Evolutionary conservation across 1,284 basidiomycete genomes (phyloP).

Genomic region (Pseudozyma pruni): DNA sequence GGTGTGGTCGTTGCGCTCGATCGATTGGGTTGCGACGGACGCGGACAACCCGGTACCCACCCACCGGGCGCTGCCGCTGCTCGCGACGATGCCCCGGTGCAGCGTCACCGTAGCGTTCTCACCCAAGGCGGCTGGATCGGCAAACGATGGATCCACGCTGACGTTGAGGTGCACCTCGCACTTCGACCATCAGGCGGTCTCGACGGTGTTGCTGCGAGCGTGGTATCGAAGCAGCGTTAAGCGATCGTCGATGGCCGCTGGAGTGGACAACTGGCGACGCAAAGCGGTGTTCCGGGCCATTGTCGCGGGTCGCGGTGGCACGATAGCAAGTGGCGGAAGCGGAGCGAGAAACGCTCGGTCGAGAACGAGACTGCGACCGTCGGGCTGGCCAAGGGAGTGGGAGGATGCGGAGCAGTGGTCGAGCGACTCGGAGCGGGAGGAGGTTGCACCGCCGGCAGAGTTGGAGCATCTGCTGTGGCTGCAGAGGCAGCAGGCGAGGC

Average conservation of each 20-base stretch:
- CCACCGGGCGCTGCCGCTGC: constrained; percentile 30
- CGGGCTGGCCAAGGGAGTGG: constrained; percentile 43
- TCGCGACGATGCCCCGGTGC: constrained; percentile 22
- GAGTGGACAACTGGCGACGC: constrained; percentile 44
- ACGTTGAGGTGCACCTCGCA: constrained; percentile 44
- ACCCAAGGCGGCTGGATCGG: background rate
- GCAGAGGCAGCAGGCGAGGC: constrained; percentile 12
- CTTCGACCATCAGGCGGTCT: constrained; percentile 48
- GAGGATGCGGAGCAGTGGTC: constrained; percentile 60
- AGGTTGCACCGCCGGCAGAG: constrained; percentile 15
- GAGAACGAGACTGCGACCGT: constrained; percentile 41
- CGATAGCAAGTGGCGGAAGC: constrained; percentile 19
- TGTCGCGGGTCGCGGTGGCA: constrained; percentile 56
- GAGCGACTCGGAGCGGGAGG: constrained; percentile 48
- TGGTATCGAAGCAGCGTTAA: constrained; percentile 15
- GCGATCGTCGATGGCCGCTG: background rate
- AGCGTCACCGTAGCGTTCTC: constrained; percentile 32
- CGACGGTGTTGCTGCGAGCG: constrained; percentile 35
- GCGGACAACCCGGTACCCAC: constrained; percentile 7
- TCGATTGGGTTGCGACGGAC: constrained; percentile 39
- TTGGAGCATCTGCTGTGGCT: constrained; percentile 2
- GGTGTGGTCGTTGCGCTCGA: constrained; percentile 23
- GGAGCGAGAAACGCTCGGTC: constrained; percentile 46
- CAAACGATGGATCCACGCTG: constrained; percentile 5
- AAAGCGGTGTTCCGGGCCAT: constrained; percentile 43